Base-by-base conservation (phyloP, 768 basidiomycete genomes). In the Panaeolus papilionaceus region DNA sequence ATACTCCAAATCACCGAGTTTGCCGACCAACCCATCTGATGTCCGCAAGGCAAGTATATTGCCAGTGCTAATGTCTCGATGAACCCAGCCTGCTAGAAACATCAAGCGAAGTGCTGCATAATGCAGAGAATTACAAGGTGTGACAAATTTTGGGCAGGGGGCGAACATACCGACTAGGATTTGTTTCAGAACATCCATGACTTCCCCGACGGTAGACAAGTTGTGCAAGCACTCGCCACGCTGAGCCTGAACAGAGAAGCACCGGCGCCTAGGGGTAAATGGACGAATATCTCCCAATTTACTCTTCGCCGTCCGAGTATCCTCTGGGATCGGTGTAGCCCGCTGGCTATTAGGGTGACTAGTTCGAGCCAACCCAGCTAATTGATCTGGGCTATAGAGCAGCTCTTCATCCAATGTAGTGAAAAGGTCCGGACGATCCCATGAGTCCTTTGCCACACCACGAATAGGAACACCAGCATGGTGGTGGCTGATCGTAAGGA, bases 61-160 rank as follows among this genome's bases (percentile, higher is more conserved):
- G 47, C 71, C 71, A 23, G 61, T 54, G 33, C 68, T 69, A 23
- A 71, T 68, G 54, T 71, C 71, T 16, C 71, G 54, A 61, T 71
- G 71, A 26, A 71, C 69, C 71, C 71, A 71, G 11, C 71, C 69
- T 8, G 71, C 69, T 49, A 66, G 66, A 38, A 64, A 66, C 64
- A 71, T 39, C n/a, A 70, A 33, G 39, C 68, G 64, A 28, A 71
- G 71, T 3, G 71, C 71, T 71, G 61, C 12, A 61, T 26, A 66
- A 61, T 38, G 14, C 14, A 40, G 7, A 40, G 14, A 11, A 10
- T 11, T 40, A 11, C 14, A 40, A 40, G 14, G 39, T 2, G 39
- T 14, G 39, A 40, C 3, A 11, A 11, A 1, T 14, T 40, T 10
- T 40, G 39, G 14, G 9, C 1, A 10, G 9, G 9, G 39, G 39